Conservation (phyloP, 1,284 basidiomycete species). For the Ceratobasidium sp. region DNA sequence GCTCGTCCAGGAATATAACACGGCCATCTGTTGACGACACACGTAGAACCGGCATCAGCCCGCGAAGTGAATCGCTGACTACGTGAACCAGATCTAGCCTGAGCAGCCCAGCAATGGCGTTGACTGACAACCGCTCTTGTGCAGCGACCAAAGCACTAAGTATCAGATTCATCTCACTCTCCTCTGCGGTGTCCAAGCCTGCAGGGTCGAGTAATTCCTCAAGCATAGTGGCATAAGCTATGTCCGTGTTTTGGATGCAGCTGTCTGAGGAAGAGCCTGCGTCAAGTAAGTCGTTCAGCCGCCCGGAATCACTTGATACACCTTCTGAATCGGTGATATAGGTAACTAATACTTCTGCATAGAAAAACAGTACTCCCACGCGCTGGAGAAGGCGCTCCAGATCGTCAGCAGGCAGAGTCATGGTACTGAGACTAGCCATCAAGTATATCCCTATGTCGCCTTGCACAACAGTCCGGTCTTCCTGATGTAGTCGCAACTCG, state of each 20-base stretch:
- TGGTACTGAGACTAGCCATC: background rate
- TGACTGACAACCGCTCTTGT: background rate
- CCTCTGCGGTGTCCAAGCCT: background rate
- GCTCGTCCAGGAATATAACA: background rate
- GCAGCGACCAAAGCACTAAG: background rate
- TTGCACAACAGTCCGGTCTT: background rate
- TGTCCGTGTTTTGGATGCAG: too few relatives aligned
- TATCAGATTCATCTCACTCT: background rate
- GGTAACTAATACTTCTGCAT: background rate
- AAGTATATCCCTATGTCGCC: conserved; percentile 6
- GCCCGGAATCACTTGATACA: too few relatives aligned
- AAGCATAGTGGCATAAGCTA: background rate
- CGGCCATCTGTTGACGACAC: background rate
- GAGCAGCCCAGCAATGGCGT: background rate
- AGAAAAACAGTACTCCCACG: background rate
- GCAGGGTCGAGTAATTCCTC: background rate
- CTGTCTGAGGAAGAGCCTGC: too few relatives aligned
- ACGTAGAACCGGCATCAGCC: background rate
- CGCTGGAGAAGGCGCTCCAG: background rate
- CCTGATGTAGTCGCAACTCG: background rate
- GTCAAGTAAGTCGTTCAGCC: too few relatives aligned
- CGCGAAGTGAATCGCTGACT: background rate
- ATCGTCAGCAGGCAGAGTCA: background rate
- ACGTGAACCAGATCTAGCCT: background rate
- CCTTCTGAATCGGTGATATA: too few relatives aligned